Evolutionary conservation across 2,329 filamentous ascomycete species (phyloP), one percentile per base, ranked within the genome.

Genomic region (Curvularia sp.): DNA sequence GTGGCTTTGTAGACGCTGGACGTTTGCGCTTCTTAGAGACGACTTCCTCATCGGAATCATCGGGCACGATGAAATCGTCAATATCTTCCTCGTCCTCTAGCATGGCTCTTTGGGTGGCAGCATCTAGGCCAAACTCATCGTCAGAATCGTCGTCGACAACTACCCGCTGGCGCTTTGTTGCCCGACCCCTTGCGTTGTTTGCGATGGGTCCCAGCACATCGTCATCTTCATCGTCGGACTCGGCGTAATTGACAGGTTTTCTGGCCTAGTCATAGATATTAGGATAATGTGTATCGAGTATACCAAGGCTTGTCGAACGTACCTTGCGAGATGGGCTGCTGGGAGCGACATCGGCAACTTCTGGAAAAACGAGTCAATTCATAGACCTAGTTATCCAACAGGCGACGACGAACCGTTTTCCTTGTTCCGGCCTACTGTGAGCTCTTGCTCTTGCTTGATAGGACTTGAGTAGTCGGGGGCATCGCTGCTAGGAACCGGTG

Each of bases 261-360:
- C 86, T 88, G 12, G 81, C 83, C 83, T 88, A 47, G 2, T 44
- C 24, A 9, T 15, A n/a, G 35, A 33, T n/a, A 52, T 70, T 35
- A 70, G 60, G 30, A 44, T 2, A 26, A 43, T 13, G 43, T 35
- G 15, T 7, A 42, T 6, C 18, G n/a, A 22, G 20, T 31, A 26
- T 24, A 28, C 39, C 38, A 47, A 35, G 41, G 30, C 6, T 15
- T 13, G 4, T 50, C 15, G 15, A 24, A 56, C 78, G 62, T 82
- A 92, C 92, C 84, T 93, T 93, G 71, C 93, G 87, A 15, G 89
- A 88, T 1, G 93, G 93, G 71, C 93, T 96, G 72, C 88, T 90
- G 3, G 80, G 82, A 47, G 81, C 71, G 47, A 78, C 76, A 52
- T 79, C 73, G 71, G 78, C 73, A 64, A 75, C 73, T 71, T 82